Base-by-base conservation (phyloP, 75 land plant genomes). In the Picea sitchensis region DNA sequence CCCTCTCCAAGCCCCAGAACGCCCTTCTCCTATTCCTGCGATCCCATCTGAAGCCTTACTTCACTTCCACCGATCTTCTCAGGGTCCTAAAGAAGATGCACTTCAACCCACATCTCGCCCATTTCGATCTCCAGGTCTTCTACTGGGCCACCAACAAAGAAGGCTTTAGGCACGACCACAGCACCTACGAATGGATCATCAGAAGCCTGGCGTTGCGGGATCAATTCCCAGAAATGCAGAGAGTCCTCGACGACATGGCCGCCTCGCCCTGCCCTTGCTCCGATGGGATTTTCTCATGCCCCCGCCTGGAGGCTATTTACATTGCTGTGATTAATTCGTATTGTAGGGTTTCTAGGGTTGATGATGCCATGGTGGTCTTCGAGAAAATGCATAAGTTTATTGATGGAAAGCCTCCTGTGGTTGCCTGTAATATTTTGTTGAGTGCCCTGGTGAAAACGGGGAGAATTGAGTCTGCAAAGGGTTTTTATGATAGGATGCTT, bases 91-190 rank as follows among this genome's bases (percentile, higher is more conserved):
- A 85, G 73, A 84, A 83, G 57, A 86, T 91, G 58, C 89, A 83
- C 72, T 86, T 87, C 83, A 89, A 91, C 84, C 91, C 91, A n/a
- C 54, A 13, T 41, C 78, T 89, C 75, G 62, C 82, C 78, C 82
- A 79, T 78, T 79, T 83, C 30, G 89, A 89, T 62, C 80, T 85
- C 75, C 80, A 84, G 18, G 75, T 91, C 80, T 91, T 91, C 86
- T 57, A 47, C 58, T 91, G 86, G 88, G 93, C 91, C 47, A 54
- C 86, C 77, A 20, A 56, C 8, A 31, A 83, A 51, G 91, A 88
- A 41, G 84, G 91, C 72, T 94, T 87, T 82, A 89, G 84, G 59
- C 99, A 95, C 61, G 92, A 96, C 59, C 90, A 88, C 78, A 77
- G 73, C 65, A 89, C 96, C 32, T 92, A 84, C 79, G 80, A 82